Conservation (phyloP, 1,139 yeast genomes). For the Yarrowia galli region DNA sequence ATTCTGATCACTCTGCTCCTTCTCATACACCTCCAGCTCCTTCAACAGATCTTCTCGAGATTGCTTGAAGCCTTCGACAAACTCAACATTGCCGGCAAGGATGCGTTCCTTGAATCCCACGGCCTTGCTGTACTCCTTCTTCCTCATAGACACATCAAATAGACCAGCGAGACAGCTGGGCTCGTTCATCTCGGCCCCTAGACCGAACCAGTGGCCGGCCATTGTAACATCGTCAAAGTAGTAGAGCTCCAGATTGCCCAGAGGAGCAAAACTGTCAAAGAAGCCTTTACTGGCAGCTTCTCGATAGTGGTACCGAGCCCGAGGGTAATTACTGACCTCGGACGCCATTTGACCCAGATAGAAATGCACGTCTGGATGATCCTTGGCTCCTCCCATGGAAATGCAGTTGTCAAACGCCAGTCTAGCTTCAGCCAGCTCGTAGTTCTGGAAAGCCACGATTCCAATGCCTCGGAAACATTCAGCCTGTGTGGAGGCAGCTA, state of each 20-base stretch:
- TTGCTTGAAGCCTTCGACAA: conserved; percentile 19
- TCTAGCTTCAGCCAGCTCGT: conserved; percentile 62
- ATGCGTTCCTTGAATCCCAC: conserved; percentile 5
- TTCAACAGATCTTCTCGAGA: conserved; percentile 6
- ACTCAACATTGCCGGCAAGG: neutral
- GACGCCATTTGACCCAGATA: conserved; percentile 73
- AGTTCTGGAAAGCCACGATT: conserved; percentile 62
- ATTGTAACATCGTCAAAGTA: conserved; percentile 55
- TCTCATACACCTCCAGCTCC: conserved; percentile 21
- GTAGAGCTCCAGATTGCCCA: conserved; percentile 77
- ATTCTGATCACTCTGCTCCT: neutral
- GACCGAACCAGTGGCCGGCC: conserved; percentile 82
- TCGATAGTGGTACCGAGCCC: conserved; percentile 73
- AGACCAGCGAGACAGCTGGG: conserved; percentile 72
- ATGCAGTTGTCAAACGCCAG: conserved; percentile 68
- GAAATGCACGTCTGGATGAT: conserved; percentile 74
- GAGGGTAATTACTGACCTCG: conserved; percentile 44
- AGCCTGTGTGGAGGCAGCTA: conserved; percentile 65
- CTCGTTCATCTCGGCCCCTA: conserved; percentile 73
- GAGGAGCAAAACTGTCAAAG: conserved; percentile 72
- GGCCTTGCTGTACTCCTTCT: conserved; percentile 41
- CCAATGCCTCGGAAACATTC: conserved; percentile 81
- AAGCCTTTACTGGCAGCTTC: conserved; percentile 79
- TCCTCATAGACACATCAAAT: conserved; percentile 59
- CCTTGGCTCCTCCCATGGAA: conserved; percentile 45